phyloP scores from a whole-genome alignment of 495 filamentous ascomycete genomes.

The Penicillium malachiteum region DNA sequence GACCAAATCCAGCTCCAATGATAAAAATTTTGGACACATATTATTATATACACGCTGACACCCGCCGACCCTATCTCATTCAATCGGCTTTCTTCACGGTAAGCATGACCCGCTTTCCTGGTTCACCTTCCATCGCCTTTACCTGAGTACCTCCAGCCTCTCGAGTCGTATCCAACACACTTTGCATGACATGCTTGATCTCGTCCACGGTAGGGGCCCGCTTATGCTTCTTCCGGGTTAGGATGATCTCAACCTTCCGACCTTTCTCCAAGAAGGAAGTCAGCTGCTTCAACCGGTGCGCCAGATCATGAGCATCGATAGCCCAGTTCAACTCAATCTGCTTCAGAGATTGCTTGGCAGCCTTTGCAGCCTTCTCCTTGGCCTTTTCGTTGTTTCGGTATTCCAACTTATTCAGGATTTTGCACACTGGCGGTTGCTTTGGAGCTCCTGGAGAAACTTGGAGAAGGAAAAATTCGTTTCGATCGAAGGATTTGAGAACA shows the following conservation, averaged over 20 bases:
- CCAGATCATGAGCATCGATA: constrained; percentile 66
- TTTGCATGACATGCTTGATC: constrained; percentile 41
- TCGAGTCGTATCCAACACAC: constrained; percentile 33
- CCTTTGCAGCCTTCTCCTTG: constrained; percentile 39
- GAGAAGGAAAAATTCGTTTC: constrained; percentile 52
- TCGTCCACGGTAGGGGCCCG: constrained; percentile 41
- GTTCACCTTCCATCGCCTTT: constrained; percentile 44
- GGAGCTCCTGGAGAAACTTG: constrained; percentile 47
- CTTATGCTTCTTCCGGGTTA: constrained; percentile 51
- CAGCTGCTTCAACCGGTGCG: constrained; percentile 59
- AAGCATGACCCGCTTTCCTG: constrained; percentile 39
- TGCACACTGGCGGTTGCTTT: constrained; percentile 58
- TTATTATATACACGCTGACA: background rate
- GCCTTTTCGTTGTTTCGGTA: constrained; percentile 40
- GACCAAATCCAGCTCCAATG: background rate
- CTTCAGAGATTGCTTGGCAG: constrained; percentile 48
- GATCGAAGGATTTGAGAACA: constrained; percentile 51
- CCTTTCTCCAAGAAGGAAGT: constrained; percentile 63
- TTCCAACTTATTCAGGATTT: constrained; percentile 55
- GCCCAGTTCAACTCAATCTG: constrained; percentile 85
- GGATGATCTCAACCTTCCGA: constrained; percentile 57
- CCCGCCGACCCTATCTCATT: background rate
- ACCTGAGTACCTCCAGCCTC: constrained; percentile 38
- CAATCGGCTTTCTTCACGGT: constrained; percentile 39
- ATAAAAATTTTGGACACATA: background rate